Conservation (phyloP, 208 protist species). For the Jaenimonas drosophilae region DNA sequence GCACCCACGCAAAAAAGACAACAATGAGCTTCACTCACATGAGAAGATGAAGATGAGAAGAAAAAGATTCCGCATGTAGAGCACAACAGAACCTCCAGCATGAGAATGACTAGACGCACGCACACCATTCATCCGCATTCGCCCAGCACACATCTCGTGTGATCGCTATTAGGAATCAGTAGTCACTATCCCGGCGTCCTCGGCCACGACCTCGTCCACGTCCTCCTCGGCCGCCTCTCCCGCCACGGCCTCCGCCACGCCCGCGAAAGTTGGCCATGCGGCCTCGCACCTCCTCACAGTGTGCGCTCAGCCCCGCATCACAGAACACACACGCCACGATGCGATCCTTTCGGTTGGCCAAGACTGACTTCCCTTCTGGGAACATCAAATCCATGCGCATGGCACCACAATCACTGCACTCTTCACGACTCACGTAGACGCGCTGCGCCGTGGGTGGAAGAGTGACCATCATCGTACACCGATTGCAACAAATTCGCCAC, state of each 20-base stretch:
- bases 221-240: constrained; percentile 11
- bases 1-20: too few species aligned
- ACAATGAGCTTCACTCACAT: too few species aligned
- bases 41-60: not conserved
- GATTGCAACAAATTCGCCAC: constrained; percentile 87
- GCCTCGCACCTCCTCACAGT: constrained; percentile 70
- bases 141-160: too few species aligned
- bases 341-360: constrained; percentile 64
- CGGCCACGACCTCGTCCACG: constrained; percentile 14
- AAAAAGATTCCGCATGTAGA: not conserved
- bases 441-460: constrained; percentile 78
- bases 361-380: constrained; percentile 65
- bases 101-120: too few species aligned
- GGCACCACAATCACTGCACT: constrained; percentile 69
- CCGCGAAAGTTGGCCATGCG: constrained; percentile 50
- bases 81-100: too few species aligned
- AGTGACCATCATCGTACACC: constrained; percentile 82
- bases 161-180: too few species aligned
- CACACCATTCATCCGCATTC: too few species aligned
- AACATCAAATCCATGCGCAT: constrained; percentile 71
- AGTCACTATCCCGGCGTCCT: constrained; percentile 4
- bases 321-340: constrained; percentile 77
- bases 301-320: constrained; percentile 32
- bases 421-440: constrained; percentile 59
- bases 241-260: constrained; percentile 11